Evolutionary conservation across 805 yeast genomes (phyloP), one percentile per base, ranked within the genome.

Genomic region (Schwanniomyces sp.): DNA sequence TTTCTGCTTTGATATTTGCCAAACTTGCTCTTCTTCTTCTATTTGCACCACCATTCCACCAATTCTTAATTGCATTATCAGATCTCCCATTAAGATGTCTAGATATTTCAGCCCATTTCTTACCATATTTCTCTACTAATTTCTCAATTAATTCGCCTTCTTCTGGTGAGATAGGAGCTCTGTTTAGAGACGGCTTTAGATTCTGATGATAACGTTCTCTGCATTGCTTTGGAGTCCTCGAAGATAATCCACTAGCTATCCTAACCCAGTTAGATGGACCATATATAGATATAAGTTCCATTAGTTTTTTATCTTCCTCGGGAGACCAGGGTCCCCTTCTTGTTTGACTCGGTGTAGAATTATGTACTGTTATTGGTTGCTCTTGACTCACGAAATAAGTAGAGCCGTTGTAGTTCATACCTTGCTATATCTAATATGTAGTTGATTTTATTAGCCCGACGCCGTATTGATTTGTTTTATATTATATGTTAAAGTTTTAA

Each of bases 31-130:
- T 71, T 58, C 94, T 78, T 51, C 96, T 73, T 50, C 95, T 75
- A 62, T 88, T 89, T 11, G 95, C 92, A 7, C 96, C 95, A 4
- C 96, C 96, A 61, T 89, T 89, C 96, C 96, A 90, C 96, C 96
- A 91, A 68, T 91, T 91, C 63, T 89, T 89, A 57, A 89, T 88
- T 17, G 96, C 91, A 64, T 89, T 90, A 65, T 90, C 97, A n/a
- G 86, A 79, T 45, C 97, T 74, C 2, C 96, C 96, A 52, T 87
- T 85, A 48, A 90, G 70, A 65, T 89, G 95, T 44, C 96, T 78
- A 14, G 96, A 89, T 40, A 90, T 91, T 60, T 88, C 96, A 0
- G 97, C 96, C 97, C 97, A 90, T 57, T 88, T 79, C 64, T 90
- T 89, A 40, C 97, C 97, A 62, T 88, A 81, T 53, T 82, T 79